phyloP scores from a whole-genome alignment of 495 filamentous ascomycete genomes.

The Neurospora sp. region DNA sequence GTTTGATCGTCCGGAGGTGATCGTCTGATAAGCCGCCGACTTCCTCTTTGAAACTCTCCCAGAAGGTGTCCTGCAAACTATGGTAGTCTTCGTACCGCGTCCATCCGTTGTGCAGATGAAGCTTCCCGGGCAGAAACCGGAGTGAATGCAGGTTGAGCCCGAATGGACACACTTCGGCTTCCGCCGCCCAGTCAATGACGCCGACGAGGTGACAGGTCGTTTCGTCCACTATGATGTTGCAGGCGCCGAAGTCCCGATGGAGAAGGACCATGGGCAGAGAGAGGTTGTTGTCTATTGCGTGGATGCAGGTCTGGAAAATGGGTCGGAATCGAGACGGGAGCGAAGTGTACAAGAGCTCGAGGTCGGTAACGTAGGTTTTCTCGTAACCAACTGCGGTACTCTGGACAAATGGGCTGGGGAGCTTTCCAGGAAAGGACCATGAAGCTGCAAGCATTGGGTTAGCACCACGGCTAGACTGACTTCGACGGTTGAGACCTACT shows the following conservation, averaged over 20 bases:
- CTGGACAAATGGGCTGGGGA: slow-evolving; percentile 19
- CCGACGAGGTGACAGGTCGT: slow-evolving; percentile 25
- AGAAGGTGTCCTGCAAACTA: slow-evolving; percentile 24
- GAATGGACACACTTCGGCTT: slow-evolving; percentile 30
- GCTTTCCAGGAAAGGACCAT: slow-evolving; percentile 28
- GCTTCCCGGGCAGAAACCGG: slow-evolving; percentile 22
- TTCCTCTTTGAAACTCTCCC: slow-evolving; percentile 24
- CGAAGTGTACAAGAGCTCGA: slow-evolving; percentile 18
- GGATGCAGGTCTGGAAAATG: slow-evolving; percentile 22
- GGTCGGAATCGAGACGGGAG: slow-evolving; percentile 29
- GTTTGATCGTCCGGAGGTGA: slow-evolving; percentile 20
- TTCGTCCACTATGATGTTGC: slow-evolving; percentile 32
- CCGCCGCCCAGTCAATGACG: slow-evolving; percentile 18
- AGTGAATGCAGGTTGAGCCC: slow-evolving; percentile 31
- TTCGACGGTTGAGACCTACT: slow-evolving; percentile 18
- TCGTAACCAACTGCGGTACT: slow-evolving; percentile 14
- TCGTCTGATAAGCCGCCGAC: slow-evolving; percentile 16
- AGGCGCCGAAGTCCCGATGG: slow-evolving; percentile 26
- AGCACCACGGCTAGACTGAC: slow-evolving; percentile 28
- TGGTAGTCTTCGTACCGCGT: slow-evolving; percentile 27
- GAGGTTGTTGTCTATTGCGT: slow-evolving; percentile 21
- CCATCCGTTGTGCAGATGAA: slow-evolving; percentile 30
- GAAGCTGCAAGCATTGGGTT: slow-evolving; percentile 23
- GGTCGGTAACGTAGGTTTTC: slow-evolving; percentile 19
- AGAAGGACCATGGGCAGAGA: slow-evolving; percentile 34